Evolutionary conservation across 73 alveolate genomes (phyloP).

Genomic region (Paramecium sexaurelia): DNA sequence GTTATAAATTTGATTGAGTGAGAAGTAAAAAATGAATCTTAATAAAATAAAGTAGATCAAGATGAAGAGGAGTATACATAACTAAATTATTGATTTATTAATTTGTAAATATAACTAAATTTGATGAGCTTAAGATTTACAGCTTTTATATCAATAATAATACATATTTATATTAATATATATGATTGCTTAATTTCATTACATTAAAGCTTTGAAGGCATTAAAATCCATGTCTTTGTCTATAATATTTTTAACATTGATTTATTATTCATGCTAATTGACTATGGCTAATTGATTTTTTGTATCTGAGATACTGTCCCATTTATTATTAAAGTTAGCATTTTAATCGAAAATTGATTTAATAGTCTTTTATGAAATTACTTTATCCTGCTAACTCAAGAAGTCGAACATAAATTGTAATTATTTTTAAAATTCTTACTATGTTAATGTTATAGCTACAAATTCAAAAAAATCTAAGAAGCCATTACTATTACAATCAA

Average conservation of each 20-base stretch:
- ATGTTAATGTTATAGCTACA: background rate
- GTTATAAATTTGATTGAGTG: too few species aligned
- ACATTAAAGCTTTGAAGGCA: conserved; percentile 10
- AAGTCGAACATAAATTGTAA: conserved; percentile 35
- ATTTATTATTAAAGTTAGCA: conserved; percentile 29
- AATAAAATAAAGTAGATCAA: too few species aligned
- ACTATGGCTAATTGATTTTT: background rate
- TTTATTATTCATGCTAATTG: background rate
- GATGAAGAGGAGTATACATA: too few species aligned
- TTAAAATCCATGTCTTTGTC: conserved; percentile 26
- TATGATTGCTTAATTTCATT: background rate
- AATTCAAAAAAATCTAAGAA: conserved; percentile 23
- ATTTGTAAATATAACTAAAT: too few species aligned
- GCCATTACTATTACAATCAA: conserved; percentile 13
- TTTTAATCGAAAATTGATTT: conserved; percentile 1
- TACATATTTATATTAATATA: background rate
- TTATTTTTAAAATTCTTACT: background rate
- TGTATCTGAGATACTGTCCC: conserved; percentile 28
- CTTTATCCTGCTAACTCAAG: background rate
- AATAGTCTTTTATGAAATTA: background rate
- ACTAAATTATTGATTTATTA: too few species aligned
- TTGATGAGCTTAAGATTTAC: too few species aligned
- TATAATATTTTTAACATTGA: background rate
- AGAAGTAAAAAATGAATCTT: too few species aligned
- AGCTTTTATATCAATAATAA: too few species aligned